Evolutionary conservation across 495 filamentous ascomycete species (phyloP), one percentile per base, ranked within the genome.

Genomic region (Penicillium simplicissimum): DNA sequence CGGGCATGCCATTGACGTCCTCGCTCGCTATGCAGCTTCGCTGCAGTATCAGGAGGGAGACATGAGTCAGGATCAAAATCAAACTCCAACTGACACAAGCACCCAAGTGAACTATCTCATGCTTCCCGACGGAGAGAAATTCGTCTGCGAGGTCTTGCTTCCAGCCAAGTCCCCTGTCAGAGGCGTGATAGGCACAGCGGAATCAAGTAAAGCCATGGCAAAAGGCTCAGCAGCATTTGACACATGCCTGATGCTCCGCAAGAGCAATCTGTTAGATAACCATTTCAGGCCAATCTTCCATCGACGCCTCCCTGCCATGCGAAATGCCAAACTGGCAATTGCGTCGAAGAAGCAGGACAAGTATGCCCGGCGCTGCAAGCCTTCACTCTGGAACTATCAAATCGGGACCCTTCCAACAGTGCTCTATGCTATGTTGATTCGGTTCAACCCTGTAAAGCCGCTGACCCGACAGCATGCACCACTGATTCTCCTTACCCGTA

Each of bases 141-240:
- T 87, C 69, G 66, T 87, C 51, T 94, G 90, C 70, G 92, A 98
- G 68, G 86, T 96, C 4, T 82, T 92, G 35, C 78, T 98, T 42
- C 95, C 95, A 1, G 84, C 88, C 42, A 82, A 74, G 25, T 92
- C 92, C 0, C 92, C 92, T 0, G 79, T 97, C 49, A 76, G 78
- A 59, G 85, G 82, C 45, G 79, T 87, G 10, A 81, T 84, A 40
- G 94, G 95, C 36, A 67, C 65, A 11, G 73, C 84, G 1, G 83
- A 82, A 54, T 57, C 75, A 3, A 89, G 81, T 54, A 98, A 96
- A 68, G 76, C 85, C 23, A 76, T 85, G 14, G 95, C 95, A n/a
- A 97, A 96, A 72, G 88, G 90, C 63, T 89, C 93, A 8, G 95
- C 92, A 14, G 95, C 95, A 3, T 98, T 95, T 69, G 88, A 95